These are phyloP conservation scores for Pseudozyma tsukubaensis DNA, from an alignment of 1,284 basidiomycete genomes.

Conservation along the genomic window DNA sequence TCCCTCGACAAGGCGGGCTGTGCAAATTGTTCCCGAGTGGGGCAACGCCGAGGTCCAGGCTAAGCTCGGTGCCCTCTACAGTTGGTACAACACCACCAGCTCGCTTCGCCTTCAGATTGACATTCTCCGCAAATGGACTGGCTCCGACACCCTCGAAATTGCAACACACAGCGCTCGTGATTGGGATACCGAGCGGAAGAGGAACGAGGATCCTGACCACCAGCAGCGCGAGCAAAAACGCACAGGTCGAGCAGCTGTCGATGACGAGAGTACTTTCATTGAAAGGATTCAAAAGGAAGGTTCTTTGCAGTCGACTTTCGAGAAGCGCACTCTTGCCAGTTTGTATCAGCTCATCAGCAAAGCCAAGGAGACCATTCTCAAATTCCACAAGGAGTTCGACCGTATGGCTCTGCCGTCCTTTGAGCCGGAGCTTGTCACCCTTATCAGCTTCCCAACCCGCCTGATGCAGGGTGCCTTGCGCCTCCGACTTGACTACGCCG, in stretches of 20 bases:
- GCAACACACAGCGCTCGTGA: conserved; percentile 23
- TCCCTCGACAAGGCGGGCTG: conserved; percentile 56
- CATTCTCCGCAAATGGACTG: conserved; percentile 66
- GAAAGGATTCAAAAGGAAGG: conserved; percentile 96
- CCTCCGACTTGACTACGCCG: conserved; percentile 88
- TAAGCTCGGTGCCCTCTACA: conserved; percentile 63
- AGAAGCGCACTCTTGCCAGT: conserved; percentile 89
- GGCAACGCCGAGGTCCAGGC: conserved; percentile 48
- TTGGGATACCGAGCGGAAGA: conserved; percentile 11
- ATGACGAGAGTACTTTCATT: conserved; percentile 75
- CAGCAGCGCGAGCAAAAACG: conserved; percentile 22
- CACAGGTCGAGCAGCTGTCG: conserved; percentile 17
- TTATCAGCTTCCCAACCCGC: conserved; percentile 94
- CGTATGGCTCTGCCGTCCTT: conserved; percentile 92
- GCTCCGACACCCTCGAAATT: conserved; percentile 58
- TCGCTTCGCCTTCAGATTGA: conserved; percentile 57
- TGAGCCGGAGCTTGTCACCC: conserved; percentile 88
- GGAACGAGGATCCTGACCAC: conserved; percentile 11
- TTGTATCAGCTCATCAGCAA: conserved; percentile 86
- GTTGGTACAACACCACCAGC: conserved; percentile 64
- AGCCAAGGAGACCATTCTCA: conserved; percentile 88
- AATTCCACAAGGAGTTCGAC: conserved; percentile 78
- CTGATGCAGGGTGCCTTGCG: conserved; percentile 91
- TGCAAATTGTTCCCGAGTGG: conserved; percentile 63
- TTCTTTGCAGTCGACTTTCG: conserved; percentile 90